Evolutionary conservation across 192 early-diverging fungal species (phyloP).

Genomic region (Podila epigama): DNA sequence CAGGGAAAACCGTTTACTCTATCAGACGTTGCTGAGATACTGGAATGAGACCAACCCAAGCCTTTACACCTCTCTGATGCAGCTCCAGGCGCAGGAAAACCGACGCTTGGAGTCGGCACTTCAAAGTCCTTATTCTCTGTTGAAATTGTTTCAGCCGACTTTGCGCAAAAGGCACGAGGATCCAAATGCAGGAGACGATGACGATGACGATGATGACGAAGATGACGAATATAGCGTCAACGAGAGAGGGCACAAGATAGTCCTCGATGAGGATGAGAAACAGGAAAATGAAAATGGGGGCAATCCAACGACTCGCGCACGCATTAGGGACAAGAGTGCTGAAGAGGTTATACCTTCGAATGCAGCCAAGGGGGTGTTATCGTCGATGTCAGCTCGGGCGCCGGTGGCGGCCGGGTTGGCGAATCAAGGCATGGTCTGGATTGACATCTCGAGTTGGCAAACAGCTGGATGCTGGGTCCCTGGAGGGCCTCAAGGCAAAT

Average conservation of each 20-base stretch:
- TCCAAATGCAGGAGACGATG: not conserved
- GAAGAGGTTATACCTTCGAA: not conserved
- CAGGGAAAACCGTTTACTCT: conserved; percentile 23
- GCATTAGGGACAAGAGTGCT: not conserved
- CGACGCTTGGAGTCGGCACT: not conserved
- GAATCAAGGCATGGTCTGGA: conserved; percentile 31
- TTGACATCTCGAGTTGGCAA: conserved; percentile 50
- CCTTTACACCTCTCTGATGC: not conserved
- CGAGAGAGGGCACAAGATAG: too few species aligned
- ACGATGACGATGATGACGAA: conserved; percentile 5
- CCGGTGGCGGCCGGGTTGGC: not conserved
- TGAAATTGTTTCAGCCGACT: not conserved
- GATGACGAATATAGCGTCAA: too few species aligned
- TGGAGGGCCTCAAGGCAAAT: conserved; percentile 22
- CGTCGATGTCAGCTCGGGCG: not conserved
- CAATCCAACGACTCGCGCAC: not conserved
- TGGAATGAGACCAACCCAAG: conserved; percentile 10
- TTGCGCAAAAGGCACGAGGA: not conserved
- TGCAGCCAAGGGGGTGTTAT: not conserved
- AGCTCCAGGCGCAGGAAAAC: not conserved
- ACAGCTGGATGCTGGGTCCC: conserved; percentile 49
- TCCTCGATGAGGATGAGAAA: not conserved
- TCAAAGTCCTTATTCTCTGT: not conserved
- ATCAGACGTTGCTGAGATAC: conserved; percentile 4
- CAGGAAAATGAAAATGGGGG: not conserved